Evolutionary conservation across 1,284 basidiomycete species (phyloP), one percentile per base, ranked within the genome.

Genomic region (Ceratobasidium sp.): DNA sequence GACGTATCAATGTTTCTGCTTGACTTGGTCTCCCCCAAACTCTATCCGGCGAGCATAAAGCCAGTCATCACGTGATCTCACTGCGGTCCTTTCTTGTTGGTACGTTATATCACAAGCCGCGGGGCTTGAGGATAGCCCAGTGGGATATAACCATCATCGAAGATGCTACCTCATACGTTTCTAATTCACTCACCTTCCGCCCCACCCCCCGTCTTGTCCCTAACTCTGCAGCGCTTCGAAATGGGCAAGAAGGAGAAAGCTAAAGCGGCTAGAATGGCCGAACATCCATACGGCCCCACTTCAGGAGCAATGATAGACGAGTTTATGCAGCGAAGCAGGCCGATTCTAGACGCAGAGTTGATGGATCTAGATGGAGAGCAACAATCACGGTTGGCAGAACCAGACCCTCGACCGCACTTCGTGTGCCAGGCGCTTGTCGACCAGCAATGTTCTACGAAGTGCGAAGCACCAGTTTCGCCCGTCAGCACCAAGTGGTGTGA

Each of bases 201-300:
- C 44, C 11, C 21, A n/a, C n/a, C 2, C 21, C 44, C 44, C 35
- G 4, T 5, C 55, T 35, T 58, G 28, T 35, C 30, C 16, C 5
- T 11, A 32, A 13, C 30, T 35, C 23, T 32, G 11, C 55, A 35
- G 14, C 16, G 30, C 55, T 32, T 28, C n/a, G 49, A 35, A 32
- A 63, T 63, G 61, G 44, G 46, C 44, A 63, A 23, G 28, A 63
- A 49, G 61, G 11, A 46, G 21, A 63, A 49, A 18, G 44, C 38
- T 11, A 63, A 46, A 21, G 44, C 43, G 1, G 8, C 8, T 14
- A 43, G 35, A 26, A 21, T n/a, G 28, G 26, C n/a, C 18, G 18
- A 44, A 8, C 7, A 11, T 30, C 23, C n/a, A 18, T 18, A 54
- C 50, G 50, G 26, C 23, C 13, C 50, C 28, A 54, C 18, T 14